Base-by-base conservation (phyloP, 225 moss, liverwort and hornwort genomes). In the Marchantia paleacea region DNA sequence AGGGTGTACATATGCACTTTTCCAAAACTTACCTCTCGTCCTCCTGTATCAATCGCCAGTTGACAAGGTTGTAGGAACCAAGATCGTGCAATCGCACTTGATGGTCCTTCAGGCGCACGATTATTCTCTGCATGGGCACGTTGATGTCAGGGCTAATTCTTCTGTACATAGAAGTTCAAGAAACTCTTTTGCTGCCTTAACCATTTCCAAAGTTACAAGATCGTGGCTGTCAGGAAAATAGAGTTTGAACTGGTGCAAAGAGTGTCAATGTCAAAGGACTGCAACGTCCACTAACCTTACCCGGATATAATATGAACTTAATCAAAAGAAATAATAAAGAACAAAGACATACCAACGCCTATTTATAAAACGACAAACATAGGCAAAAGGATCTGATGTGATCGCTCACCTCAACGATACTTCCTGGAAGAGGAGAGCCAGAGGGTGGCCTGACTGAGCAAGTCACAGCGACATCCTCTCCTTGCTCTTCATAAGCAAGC, bases 61-160 rank as follows among this genome's bases (percentile, higher is more conserved):
- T 89, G 39, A 86, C 88, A 73, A 97, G 79, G 60, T 85, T 84
- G 83, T 97, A 97, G 10, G 80, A 68, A 51, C 92, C 93, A 83
- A 97, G 91, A 69, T 79, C 79, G 83, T 89, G 90, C 52, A 97
- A 83, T 39, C 81, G 84, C 52, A 93, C 90, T 76, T 66, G 80
- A 64, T 91, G 86, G 47, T 75, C 80, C 73, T 84, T 80, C 29
- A 94, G 89, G n/a, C 86, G 91, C 58, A 82, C 79, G 62, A 81
- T 90, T 57, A 97, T 89, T 28, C 73, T 85, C 94, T 95, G 92
- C 72, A 48, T 12, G 74, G 22, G 30, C 48, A 50, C 12, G n/a
- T 61, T 18, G 57, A 39, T 20, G 61, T 63, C 4, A 77, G 48
- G 30, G 48, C 20, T 61, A 55, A 1, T 39, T 63, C 20, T 60